Evolutionary conservation across 179 eudicot genomes (phyloP), one percentile per base, ranked within the genome.

Genomic region (Camellia oleifera): DNA sequence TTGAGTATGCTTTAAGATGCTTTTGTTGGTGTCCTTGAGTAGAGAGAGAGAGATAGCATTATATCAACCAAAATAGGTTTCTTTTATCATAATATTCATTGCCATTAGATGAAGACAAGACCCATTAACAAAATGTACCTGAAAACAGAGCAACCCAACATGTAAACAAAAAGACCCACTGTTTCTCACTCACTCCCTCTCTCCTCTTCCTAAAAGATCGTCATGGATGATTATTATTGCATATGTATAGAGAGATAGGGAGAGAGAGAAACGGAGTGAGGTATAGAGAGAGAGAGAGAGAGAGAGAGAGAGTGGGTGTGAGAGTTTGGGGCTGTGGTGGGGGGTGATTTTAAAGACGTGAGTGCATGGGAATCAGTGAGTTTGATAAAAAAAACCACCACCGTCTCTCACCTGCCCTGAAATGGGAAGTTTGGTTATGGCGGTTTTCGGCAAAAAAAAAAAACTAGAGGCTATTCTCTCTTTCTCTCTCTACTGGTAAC

Each of bases 351-450:
- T 56, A 75, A 54, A 57, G 75, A 80, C 11, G 74, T 18, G 75
- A 54, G 79, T 74, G 78, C 82, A 80, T 80, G 82, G 73, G 79
- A 81, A 42, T 75, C 75, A 74, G 83, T 75, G 75, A 79, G 20
- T 78, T 70, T 65, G 14, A 56, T 42, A n/a, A 57, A 69, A 69
- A 50, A 23, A 63, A 69, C 75, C 20, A 50, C 18, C n/a, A 7
- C 23, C 23, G 9, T 26, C 0, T 17, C 45, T 50, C 17, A 62
- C 56, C 78, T 15, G 44, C 56, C 58, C 76, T 42, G 66, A 57
- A 40, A 74, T 74, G 67, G 77, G 77, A 63, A 57, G 66, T 57
- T 74, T 73, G 11, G 57, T 8, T 52, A 40, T 74, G 74, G 74
- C 57, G 74, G 74, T 71, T 71, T 71, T 48, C 0, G 26, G 14